These are phyloP conservation scores for Crassisporium funariophilum DNA, from an alignment of 768 basidiomycete genomes.

Conservation along the genomic window DNA sequence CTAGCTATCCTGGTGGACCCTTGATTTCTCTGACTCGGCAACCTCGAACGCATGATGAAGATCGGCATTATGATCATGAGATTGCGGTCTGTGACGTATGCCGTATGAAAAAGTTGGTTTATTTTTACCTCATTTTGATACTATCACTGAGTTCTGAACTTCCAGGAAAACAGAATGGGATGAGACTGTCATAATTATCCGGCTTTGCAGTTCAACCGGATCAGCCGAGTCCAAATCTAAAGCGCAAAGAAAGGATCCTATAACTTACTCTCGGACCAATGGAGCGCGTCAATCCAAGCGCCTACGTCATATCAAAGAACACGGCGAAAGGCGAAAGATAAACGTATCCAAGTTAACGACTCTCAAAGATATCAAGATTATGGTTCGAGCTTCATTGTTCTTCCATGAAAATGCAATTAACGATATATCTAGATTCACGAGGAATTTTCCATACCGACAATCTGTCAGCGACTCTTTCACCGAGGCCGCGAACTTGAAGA, in stretches of 20 bases:
- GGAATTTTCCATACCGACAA: constrained; percentile 66
- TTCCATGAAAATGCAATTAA: neutral
- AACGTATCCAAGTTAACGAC: constrained; percentile 65
- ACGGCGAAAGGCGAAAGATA: constrained; percentile 51
- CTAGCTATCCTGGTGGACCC: constrained; percentile 61
- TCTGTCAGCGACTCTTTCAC: constrained; percentile 73
- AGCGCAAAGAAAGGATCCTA: constrained; percentile 14
- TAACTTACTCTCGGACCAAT: constrained; percentile 36
- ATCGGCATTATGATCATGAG: constrained; percentile 44
- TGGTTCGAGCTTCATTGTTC: constrained; percentile 42
- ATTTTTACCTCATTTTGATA: constrained; percentile 1
- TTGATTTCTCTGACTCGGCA: constrained; percentile 40
- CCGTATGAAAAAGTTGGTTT: constrained; percentile 53
- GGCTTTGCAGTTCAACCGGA: constrained; percentile 32
- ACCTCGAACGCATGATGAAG: constrained; percentile 27
- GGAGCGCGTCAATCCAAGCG: constrained; percentile 71
- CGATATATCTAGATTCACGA: constrained; percentile 54
- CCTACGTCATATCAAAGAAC: constrained; percentile 57
- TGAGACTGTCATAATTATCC: constrained; percentile 63
- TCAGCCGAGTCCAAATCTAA: constrained; percentile 3
- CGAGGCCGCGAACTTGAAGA: constrained; percentile 65
- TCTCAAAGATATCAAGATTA: constrained; percentile 77
- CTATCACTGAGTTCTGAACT: constrained; percentile 3
- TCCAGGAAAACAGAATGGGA: constrained; percentile 58
- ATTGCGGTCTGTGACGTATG: constrained; percentile 63